Conservation (phyloP, 148 eudicot species). For the Nepenthes mirabilis region DNA sequence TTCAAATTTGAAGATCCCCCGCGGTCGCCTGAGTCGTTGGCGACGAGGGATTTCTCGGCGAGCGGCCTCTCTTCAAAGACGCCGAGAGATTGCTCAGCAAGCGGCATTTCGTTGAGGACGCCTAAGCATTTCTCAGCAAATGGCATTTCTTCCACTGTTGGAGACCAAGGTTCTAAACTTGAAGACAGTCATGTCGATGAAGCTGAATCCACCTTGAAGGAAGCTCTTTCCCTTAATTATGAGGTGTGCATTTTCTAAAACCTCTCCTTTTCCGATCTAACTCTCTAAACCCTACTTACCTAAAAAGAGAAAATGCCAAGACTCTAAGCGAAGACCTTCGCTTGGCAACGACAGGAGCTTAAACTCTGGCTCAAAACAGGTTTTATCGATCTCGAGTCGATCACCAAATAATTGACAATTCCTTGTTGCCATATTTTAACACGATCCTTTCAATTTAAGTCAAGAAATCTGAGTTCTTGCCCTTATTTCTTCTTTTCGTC, state of each 20-base stretch:
- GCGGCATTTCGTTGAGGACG: conserved; percentile 27
- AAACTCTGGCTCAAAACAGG: too few species aligned
- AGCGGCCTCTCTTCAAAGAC: conserved; percentile 65
- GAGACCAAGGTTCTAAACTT: conserved; percentile 34
- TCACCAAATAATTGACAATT: too few species aligned
- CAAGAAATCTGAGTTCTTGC: background rate
- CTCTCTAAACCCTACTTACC: too few species aligned
- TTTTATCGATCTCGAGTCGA: too few species aligned
- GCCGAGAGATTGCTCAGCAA: conserved; percentile 26
- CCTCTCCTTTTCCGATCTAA: background rate
- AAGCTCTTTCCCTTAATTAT: conserved; percentile 89
- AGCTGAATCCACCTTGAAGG: conserved; percentile 94
- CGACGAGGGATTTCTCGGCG: conserved; percentile 74
- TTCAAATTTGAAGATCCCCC: conserved; percentile 56
- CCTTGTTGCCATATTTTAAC: too few species aligned
- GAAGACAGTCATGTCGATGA: conserved; percentile 95
- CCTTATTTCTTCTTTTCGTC: background rate
- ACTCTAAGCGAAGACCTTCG: too few species aligned
- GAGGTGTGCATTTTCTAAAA: conserved; percentile 40
- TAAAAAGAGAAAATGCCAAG: too few species aligned
- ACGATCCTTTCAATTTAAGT: too few species aligned
- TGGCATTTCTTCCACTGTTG: background rate
- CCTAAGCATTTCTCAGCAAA: background rate
- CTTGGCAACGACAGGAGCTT: too few species aligned
- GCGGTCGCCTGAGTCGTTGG: conserved; percentile 72